Evolutionary conservation across 2,329 filamentous ascomycete species (phyloP).

Genomic region (Colletotrichum higginsianum): DNA sequence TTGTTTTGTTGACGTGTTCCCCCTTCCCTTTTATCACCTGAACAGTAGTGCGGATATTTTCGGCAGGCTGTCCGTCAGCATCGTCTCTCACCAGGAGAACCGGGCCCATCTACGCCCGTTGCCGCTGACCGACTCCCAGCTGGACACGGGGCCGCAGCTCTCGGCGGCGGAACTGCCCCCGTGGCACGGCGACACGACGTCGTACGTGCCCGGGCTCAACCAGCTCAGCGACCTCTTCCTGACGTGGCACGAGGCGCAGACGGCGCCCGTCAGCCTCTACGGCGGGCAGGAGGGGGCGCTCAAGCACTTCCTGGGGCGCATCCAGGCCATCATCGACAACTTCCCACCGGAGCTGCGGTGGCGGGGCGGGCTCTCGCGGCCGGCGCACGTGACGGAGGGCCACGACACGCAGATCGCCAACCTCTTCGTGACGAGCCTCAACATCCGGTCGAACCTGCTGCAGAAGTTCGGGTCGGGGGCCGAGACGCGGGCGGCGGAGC

Average conservation of each 20-base stretch:
- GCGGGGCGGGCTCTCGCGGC: slow-evolving; percentile 53
- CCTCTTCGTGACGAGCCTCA: slow-evolving; percentile 54
- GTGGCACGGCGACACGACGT: slow-evolving; percentile 53
- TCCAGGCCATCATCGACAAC: slow-evolving; percentile 50
- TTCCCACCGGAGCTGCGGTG: slow-evolving; percentile 54
- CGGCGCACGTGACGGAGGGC: slow-evolving; percentile 48
- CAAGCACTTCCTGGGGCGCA: slow-evolving; percentile 37
- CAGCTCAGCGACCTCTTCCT: slow-evolving; percentile 52
- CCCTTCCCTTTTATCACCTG: not conserved
- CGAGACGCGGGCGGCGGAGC: slow-evolving; percentile 42
- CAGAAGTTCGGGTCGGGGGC: slow-evolving; percentile 48
- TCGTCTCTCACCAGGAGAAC: slow-evolving; percentile 47
- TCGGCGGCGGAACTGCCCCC: slow-evolving; percentile 27
- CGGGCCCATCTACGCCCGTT: slow-evolving; percentile 47
- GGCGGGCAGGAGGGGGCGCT: slow-evolving; percentile 39
- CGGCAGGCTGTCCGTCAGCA: slow-evolving; percentile 47
- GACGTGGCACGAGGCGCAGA: slow-evolving; percentile 52
- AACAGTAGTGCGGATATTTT: slow-evolving; percentile 50
- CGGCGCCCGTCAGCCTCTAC: slow-evolving; percentile 25
- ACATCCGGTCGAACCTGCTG: slow-evolving; percentile 54
- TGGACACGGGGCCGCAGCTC: slow-evolving; percentile 46
- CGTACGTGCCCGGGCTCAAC: slow-evolving; percentile 53
- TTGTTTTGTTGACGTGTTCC: slow-evolving; percentile 46
- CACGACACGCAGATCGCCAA: slow-evolving; percentile 56
- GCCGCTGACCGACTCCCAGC: slow-evolving; percentile 49